These are phyloP conservation scores for Beauveria australis DNA, from an alignment of 2,329 filamentous ascomycete genomes.

Conservation along the genomic window DNA sequence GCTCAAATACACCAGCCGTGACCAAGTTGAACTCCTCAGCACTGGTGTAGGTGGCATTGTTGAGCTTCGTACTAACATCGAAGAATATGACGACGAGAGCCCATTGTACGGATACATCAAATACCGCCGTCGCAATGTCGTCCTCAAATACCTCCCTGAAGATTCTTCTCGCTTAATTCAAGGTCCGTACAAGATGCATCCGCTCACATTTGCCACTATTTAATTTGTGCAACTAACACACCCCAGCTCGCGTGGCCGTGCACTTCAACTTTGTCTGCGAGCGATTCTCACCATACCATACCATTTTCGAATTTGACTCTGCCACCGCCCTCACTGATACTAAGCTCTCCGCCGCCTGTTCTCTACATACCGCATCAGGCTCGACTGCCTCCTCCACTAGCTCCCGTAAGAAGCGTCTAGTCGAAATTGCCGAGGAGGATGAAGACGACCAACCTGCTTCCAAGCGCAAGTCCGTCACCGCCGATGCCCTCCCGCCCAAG, in stretches of 20 bases:
- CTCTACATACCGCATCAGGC: conserved; percentile 77
- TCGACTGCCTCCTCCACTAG: conserved; percentile 80
- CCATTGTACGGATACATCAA: conserved; percentile 88
- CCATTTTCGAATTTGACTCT: conserved; percentile 65
- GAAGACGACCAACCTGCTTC: conserved; percentile 61
- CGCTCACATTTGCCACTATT: background rate
- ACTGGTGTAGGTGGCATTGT: conserved; percentile 74
- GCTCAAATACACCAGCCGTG: conserved; percentile 81
- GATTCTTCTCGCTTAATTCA: conserved; percentile 84
- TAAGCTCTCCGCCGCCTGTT: conserved; percentile 79
- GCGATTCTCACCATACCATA: conserved; percentile 77
- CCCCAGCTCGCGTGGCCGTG: conserved; percentile 69
- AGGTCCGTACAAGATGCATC: conserved; percentile 49
- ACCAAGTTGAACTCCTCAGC: conserved; percentile 73
- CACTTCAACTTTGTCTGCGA: conserved; percentile 62
- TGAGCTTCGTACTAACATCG: conserved; percentile 72
- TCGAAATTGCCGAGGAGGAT: conserved; percentile 90
- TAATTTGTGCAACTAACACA: background rate
- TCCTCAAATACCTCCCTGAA: conserved; percentile 89
- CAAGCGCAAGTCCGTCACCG: conserved; percentile 50
- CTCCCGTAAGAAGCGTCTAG: conserved; percentile 67
- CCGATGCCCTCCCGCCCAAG: conserved; percentile 30
- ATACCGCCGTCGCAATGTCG: conserved; percentile 80
- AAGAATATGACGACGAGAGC: conserved; percentile 71
- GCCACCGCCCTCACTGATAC: conserved; percentile 79